These are phyloP conservation scores for Pyrenopolyporus hunteri DNA, from an alignment of 495 filamentous ascomycete species.

Conservation along the genomic window DNA sequence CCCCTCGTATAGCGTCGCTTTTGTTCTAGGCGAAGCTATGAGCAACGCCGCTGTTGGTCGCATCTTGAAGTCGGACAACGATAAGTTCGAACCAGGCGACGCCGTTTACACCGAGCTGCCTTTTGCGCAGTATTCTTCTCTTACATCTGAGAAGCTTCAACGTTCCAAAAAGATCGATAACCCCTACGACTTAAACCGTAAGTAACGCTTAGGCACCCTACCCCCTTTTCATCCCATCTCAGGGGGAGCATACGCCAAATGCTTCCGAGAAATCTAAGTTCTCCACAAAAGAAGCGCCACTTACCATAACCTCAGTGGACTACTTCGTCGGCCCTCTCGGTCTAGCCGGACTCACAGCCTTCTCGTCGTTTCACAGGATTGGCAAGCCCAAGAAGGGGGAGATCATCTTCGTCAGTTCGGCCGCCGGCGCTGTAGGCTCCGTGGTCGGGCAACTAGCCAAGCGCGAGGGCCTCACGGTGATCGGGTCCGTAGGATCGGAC, in stretches of 20 bases:
- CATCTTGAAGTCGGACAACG: constrained; percentile 65
- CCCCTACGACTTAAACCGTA: constrained; percentile 61
- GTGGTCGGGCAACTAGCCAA: constrained; percentile 85
- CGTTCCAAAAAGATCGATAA: constrained; percentile 60
- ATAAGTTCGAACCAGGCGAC: constrained; percentile 65
- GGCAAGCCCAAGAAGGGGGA: constrained; percentile 84
- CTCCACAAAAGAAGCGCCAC: neutral
- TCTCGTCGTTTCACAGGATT: constrained; percentile 79
- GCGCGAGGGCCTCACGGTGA: constrained; percentile 82
- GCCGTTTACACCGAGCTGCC: constrained; percentile 56
- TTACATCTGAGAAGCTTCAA: constrained; percentile 39
- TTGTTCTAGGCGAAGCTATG: neutral
- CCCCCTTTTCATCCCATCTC: neutral
- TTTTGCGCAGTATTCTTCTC: constrained; percentile 61
- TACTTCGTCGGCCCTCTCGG: constrained; percentile 74
- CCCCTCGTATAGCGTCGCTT: constrained; percentile 37
- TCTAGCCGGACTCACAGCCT: constrained; percentile 85
- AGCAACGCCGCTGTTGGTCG: constrained; percentile 49
- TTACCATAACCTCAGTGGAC: constrained; percentile 38
- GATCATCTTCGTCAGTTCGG: constrained; percentile 83
- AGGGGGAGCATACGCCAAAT: neutral
- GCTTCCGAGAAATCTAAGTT: too few relatives aligned
- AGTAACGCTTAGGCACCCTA: neutral
- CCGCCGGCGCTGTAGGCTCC: constrained; percentile 82
- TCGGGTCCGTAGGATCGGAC: constrained; percentile 69